phyloP scores from a whole-genome alignment of 2,329 filamentous ascomycete genomes.

The Colletotrichum sp. region DNA sequence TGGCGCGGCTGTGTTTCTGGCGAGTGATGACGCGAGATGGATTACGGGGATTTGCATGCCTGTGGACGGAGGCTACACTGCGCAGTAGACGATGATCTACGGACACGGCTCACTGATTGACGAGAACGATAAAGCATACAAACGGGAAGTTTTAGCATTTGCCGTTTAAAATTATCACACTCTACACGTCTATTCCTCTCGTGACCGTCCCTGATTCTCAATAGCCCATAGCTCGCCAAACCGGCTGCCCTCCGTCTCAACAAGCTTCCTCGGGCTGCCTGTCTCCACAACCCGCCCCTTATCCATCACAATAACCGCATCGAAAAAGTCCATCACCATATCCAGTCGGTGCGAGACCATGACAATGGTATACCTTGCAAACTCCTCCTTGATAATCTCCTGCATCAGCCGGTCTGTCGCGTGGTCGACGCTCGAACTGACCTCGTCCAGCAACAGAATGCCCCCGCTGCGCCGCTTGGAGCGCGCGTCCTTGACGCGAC shows the following conservation, averaged over 20 bases:
- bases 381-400: conserved; percentile 42
- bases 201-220: conserved; percentile 9
- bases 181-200: background rate
- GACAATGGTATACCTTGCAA: conserved; percentile 56
- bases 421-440: conserved; percentile 46
- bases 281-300: conserved; percentile 45
- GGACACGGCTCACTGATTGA: background rate
- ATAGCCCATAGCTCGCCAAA: conserved; percentile 37
- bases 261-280: conserved; percentile 12
- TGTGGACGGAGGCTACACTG: background rate
- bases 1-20: background rate
- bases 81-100: background rate
- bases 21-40: background rate
- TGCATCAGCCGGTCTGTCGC: conserved; percentile 47
- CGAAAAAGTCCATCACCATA: conserved; percentile 56
- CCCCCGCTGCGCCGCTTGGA: conserved; percentile 24
- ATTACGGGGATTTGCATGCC: background rate
- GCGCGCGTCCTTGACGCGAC: conserved; percentile 33
- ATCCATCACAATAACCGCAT: conserved; percentile 56
- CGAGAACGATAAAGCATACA: rapidly evolving
- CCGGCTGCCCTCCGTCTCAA: conserved; percentile 27
- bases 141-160: background rate
- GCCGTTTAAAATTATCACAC: rapidly evolving
- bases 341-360: conserved; percentile 51
- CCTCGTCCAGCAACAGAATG: conserved; percentile 46